Evolutionary conservation across 257 asterid species (phyloP).

Genomic region (Lycium barbarum): DNA sequence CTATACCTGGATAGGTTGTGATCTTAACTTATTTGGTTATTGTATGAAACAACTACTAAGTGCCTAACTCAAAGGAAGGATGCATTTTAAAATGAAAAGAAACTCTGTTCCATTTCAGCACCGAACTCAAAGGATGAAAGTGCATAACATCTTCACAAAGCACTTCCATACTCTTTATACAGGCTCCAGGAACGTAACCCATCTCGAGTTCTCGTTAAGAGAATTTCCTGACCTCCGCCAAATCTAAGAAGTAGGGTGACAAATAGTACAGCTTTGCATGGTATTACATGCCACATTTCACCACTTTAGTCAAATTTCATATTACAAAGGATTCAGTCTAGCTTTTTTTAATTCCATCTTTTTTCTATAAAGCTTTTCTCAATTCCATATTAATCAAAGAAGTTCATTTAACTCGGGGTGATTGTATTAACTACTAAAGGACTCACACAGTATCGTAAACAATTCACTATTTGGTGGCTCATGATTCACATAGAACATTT

Average conservation of each 20-base stretch:
- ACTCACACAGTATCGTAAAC: neutral
- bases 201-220: neutral
- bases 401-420: neutral
- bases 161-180: neutral
- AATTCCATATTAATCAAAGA: constrained; percentile 2
- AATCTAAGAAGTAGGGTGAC: neutral
- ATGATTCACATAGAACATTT: constrained; percentile 12
- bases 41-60: neutral
- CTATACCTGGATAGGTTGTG: neutral
- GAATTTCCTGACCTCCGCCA: neutral
- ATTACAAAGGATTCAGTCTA: neutral
- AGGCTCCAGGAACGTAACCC: neutral
- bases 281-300: neutral
- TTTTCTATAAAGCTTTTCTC: neutral
- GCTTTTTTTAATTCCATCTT: neutral
- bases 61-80: neutral
- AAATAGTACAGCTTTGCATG: neutral
- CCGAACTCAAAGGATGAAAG: neutral
- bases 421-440: neutral
- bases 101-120: neutral
- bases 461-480: neutral
- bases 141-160: neutral
- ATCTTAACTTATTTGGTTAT: neutral
- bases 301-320: neutral
- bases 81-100: neutral